Conservation (phyloP, 768 basidiomycete genomes). For the Agaricus blazei region DNA sequence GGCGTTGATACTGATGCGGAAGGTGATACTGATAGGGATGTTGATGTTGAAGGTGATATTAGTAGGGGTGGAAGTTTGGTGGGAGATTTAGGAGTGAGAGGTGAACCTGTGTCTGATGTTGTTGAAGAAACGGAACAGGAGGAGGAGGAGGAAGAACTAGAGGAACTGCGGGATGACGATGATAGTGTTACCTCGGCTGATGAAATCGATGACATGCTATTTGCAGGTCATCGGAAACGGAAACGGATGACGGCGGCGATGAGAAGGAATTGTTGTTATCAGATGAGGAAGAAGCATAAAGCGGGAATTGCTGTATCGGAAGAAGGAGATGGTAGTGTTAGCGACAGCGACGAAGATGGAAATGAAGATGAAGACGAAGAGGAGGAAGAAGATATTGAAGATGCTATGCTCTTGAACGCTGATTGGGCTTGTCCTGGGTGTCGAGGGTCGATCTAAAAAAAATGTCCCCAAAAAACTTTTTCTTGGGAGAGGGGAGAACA, state of each 20-base stretch:
- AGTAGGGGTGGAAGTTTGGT: not conserved
- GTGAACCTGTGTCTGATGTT: not conserved
- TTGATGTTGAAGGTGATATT: not conserved
- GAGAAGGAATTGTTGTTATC: too few relatives aligned
- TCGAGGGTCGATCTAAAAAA: not conserved
- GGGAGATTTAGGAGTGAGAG: not conserved
- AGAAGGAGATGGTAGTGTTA: not conserved
- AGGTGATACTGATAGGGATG: not conserved
- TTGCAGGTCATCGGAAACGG: too few relatives aligned
- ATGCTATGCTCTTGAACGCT: constrained; percentile 1
- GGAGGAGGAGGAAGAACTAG: not conserved
- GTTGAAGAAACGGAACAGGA: not conserved
- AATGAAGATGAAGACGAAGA: not conserved
- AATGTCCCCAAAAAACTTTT: too few relatives aligned
- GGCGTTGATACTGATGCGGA: not conserved
- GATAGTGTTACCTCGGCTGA: too few relatives aligned
- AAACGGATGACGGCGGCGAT: too few relatives aligned
- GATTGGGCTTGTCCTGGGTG: constrained; percentile 8
- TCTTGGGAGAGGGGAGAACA: too few relatives aligned
- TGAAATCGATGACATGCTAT: too few relatives aligned
- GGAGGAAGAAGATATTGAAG: not conserved
- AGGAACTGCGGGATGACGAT: too few relatives aligned
- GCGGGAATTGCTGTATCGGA: not conserved
- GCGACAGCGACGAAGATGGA: not conserved
- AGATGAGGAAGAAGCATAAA: not conserved